A percentile compares a stretch with the other conserved stretches of the same genome.
phyloP scores from a whole-genome alignment of 331 rosid genomes.

The Acacia pycnantha region DNA sequence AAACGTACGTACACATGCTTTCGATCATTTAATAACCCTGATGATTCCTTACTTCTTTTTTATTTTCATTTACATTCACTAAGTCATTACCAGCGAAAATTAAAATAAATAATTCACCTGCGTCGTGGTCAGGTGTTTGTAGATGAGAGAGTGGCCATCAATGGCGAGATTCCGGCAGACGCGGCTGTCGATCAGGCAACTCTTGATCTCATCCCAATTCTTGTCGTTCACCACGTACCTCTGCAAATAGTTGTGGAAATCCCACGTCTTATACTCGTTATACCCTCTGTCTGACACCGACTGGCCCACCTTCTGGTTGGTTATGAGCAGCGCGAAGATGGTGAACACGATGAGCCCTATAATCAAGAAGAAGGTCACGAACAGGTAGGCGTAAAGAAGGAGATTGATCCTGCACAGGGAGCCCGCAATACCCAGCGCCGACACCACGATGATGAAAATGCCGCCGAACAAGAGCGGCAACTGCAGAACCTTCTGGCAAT shows the following conservation, averaged over 20 bases:
- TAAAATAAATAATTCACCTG: conserved; percentile 44
- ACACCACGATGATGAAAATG: conserved; percentile 39
- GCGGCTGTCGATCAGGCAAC: conserved; percentile 62
- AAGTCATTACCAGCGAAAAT: background rate
- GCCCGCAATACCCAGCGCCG: conserved; percentile 61
- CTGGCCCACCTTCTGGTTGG: conserved; percentile 60
- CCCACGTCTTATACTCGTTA: conserved; percentile 53
- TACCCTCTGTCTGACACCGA: conserved; percentile 54
- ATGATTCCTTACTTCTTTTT: background rate
- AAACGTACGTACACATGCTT: too few species aligned
- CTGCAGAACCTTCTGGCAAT: conserved; percentile 66
- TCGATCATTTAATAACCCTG: background rate
- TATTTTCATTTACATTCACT: background rate
- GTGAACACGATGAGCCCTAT: conserved; percentile 58
- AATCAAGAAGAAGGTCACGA: conserved; percentile 50
- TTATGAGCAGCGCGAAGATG: conserved; percentile 57
- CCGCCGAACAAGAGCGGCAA: conserved; percentile 63
- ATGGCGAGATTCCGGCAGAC: conserved; percentile 52
- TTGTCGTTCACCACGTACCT: conserved; percentile 55
- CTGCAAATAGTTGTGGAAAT: conserved; percentile 80
- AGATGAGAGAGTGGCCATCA: conserved; percentile 34
- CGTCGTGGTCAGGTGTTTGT: conserved; percentile 54
- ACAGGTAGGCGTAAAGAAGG: conserved; percentile 56
- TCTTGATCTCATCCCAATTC: conserved; percentile 70
- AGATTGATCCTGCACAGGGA: conserved; percentile 48